Evolutionary conservation across 352 stramenopile genomes (phyloP).

Genomic region (Thalassiosira mediterranea): DNA sequence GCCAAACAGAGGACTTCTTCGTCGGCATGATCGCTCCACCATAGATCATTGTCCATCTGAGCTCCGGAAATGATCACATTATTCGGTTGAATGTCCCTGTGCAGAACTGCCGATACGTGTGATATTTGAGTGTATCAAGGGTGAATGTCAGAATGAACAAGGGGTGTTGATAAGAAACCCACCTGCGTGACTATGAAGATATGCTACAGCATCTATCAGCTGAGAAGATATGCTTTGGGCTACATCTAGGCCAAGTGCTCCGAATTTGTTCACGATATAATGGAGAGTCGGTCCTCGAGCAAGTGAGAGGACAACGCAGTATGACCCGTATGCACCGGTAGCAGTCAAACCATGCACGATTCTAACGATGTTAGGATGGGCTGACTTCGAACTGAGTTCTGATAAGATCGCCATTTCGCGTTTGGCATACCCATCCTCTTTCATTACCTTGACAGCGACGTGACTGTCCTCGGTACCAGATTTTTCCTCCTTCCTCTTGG

Average conservation of each 20-base stretch:
- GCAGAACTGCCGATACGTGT: constrained; percentile 42
- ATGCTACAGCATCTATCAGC: constrained; percentile 68
- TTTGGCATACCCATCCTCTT: constrained; percentile 61
- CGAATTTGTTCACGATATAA: constrained; percentile 65
- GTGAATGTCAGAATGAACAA: background rate
- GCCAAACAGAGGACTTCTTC: constrained; percentile 30
- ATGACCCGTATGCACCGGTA: background rate
- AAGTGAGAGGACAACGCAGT: constrained; percentile 61
- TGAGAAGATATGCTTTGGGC: constrained; percentile 65
- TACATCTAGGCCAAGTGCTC: constrained; percentile 70
- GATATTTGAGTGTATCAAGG: background rate
- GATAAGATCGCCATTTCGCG: constrained; percentile 74
- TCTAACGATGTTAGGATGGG: constrained; percentile 77
- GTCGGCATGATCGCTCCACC: constrained; percentile 71
- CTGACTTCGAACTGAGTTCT: constrained; percentile 53
- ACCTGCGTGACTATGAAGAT: constrained; percentile 74
- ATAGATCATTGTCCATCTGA: constrained; percentile 33
- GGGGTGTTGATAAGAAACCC: background rate
- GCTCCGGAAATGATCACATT: constrained; percentile 65
- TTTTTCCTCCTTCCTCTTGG: constrained; percentile 24
- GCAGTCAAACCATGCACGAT: constrained; percentile 20
- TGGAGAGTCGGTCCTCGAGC: constrained; percentile 72
- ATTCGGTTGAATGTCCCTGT: constrained; percentile 79
- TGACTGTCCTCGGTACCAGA: constrained; percentile 47
- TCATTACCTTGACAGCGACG: constrained; percentile 65